Percentiles rank a stretch among this genome's conserved stretches.
phyloP scores from a whole-genome alignment of 1,284 basidiomycete genomes.

The Athelia sp. region DNA sequence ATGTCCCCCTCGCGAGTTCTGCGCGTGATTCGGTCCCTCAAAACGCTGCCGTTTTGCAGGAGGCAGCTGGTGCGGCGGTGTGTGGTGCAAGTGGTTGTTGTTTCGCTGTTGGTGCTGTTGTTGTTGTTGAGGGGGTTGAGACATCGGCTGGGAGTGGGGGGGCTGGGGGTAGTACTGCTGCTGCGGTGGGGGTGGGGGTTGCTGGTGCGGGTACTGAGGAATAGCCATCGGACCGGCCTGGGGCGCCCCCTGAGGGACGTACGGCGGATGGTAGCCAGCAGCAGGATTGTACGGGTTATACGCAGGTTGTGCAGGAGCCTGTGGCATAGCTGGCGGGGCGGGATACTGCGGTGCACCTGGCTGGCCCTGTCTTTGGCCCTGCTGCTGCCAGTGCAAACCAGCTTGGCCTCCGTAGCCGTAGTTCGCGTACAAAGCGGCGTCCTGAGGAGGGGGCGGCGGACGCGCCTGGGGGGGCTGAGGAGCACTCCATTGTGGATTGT shows the following conservation, averaged over 20 bases:
- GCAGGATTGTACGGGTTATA: constrained; percentile 78
- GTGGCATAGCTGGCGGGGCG: constrained; percentile 41
- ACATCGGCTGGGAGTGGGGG: constrained; percentile 38
- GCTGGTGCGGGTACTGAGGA: constrained; percentile 26
- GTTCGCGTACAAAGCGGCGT: constrained; percentile 77
- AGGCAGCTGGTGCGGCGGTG: constrained; percentile 64
- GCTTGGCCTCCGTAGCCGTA: constrained; percentile 74
- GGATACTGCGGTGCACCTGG: constrained; percentile 41
- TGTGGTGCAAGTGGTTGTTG: constrained; percentile 51
- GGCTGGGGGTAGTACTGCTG: constrained; percentile 35
- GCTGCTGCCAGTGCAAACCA: constrained; percentile 55
- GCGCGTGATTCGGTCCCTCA: constrained; percentile 61
- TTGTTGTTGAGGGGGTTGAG: constrained; percentile 32
- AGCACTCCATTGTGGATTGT: constrained; percentile 61
- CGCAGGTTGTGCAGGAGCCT: constrained; percentile 50
- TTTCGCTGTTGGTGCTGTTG: constrained; percentile 38
- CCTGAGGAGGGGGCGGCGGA: constrained; percentile 64
- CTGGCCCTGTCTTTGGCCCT: constrained; percentile 53
- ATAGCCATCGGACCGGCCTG: constrained; percentile 41
- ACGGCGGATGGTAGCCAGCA: constrained; percentile 61
- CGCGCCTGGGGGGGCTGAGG: constrained; percentile 49
- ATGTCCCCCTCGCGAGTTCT: constrained; percentile 32
- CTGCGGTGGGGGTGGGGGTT: constrained; percentile 29
- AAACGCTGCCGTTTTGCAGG: constrained; percentile 83
- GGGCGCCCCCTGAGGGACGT: constrained; percentile 49